These are phyloP conservation scores for Alternaria gansuensis DNA, from an alignment of 2,329 filamentous ascomycete species.

Conservation along the genomic window DNA sequence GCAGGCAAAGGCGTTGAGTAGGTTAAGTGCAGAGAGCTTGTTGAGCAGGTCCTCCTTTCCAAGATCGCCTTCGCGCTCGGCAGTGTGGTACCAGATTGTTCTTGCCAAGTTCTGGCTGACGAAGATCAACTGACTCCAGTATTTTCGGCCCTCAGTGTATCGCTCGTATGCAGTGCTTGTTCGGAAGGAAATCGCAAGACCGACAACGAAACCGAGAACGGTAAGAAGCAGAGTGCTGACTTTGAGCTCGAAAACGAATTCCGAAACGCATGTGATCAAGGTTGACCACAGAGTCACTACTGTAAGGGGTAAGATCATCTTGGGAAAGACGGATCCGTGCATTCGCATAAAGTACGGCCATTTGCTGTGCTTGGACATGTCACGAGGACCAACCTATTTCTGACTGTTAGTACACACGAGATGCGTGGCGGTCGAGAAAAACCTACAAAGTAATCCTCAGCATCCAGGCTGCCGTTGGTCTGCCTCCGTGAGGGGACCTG, in stretches of 20 bases:
- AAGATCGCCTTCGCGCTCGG: slow-evolving; percentile 65
- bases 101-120: slow-evolving; percentile 68
- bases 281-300: slow-evolving; percentile 73
- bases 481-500: slow-evolving; percentile 42
- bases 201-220: slow-evolving; percentile 82
- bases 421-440: slow-evolving; percentile 11
- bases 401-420: slow-evolving; percentile 18
- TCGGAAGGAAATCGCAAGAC: slow-evolving; percentile 79
- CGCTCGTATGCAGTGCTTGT: slow-evolving; percentile 81
- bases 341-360: slow-evolving; percentile 78
- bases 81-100: slow-evolving; percentile 81
- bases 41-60: slow-evolving; percentile 73
- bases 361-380: slow-evolving; percentile 77
- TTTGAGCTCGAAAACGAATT: slow-evolving; percentile 59
- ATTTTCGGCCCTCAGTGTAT: slow-evolving; percentile 67
- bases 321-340: slow-evolving; percentile 77
- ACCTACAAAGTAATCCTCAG: slow-evolving; percentile 70
- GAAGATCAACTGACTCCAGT: slow-evolving; percentile 67
- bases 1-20: slow-evolving; percentile 79
- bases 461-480: slow-evolving; percentile 44
- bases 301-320: slow-evolving; percentile 74
- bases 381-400: slow-evolving; percentile 66
- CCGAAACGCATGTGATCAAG: slow-evolving; percentile 63
- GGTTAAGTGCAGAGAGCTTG: slow-evolving; percentile 77
- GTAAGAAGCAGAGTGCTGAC: slow-evolving; percentile 76